Percentiles rank a stretch among this genome's conserved stretches.
phyloP scores from a whole-genome alignment of 1,139 yeast species.

The Pichia inconspicua region DNA sequence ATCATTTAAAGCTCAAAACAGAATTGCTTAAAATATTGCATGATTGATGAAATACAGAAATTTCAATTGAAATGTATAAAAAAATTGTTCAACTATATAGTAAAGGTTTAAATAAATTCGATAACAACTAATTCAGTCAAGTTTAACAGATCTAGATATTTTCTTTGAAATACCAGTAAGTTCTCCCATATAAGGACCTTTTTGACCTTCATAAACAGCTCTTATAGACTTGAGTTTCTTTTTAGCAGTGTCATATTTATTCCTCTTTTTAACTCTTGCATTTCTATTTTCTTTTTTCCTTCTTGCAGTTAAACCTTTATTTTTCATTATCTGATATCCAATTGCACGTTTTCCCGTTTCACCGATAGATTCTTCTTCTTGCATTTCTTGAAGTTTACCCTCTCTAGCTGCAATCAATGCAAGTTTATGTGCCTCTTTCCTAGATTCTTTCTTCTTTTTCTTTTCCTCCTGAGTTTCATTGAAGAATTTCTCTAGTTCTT shows the following conservation, averaged over 20 bases:
- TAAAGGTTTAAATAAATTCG: not conserved
- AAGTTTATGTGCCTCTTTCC: constrained; percentile 57
- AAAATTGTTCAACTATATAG: not conserved
- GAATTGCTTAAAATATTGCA: constrained; percentile 7
- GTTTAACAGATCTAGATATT: constrained; percentile 75
- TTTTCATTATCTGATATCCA: constrained; percentile 86
- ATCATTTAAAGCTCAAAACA: not conserved
- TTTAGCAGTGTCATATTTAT: constrained; percentile 90
- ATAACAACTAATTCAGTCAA: constrained; percentile 30
- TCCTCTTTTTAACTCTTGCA: constrained; percentile 96
- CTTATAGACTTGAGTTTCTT: constrained; percentile 88
- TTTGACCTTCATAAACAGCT: constrained; percentile 73
- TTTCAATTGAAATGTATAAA: not conserved
- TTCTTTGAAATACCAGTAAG: constrained; percentile 96
- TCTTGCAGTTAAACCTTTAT: constrained; percentile 90
- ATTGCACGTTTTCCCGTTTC: constrained; percentile 90
- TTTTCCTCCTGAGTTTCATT: constrained; percentile 43
- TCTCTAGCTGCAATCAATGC: constrained; percentile 80
- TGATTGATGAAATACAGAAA: not conserved
- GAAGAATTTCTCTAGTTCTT: constrained; percentile 41
- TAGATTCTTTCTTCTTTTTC: constrained; percentile 39
- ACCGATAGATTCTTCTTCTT: constrained; percentile 46
- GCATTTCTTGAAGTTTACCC: constrained; percentile 69
- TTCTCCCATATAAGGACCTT: constrained; percentile 89
- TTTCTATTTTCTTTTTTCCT: constrained; percentile 91